These are phyloP conservation scores for Penicillium canescens DNA, from an alignment of 495 filamentous ascomycete genomes.

Conservation along the genomic window DNA sequence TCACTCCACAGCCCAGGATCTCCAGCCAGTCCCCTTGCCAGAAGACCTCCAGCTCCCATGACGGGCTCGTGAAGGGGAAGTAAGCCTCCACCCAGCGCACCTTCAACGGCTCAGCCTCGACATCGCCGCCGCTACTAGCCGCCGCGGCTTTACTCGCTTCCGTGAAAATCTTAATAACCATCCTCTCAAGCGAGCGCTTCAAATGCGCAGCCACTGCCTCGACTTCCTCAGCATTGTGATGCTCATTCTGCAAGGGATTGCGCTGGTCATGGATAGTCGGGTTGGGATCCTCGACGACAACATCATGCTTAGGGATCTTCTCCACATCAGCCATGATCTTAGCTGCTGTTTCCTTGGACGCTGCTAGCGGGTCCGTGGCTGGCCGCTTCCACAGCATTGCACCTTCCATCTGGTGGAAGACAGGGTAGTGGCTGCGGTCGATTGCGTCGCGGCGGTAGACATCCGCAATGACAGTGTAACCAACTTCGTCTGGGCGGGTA, in stretches of 20 bases:
- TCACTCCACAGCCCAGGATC: conserved; percentile 89
- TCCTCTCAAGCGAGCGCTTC: conserved; percentile 83
- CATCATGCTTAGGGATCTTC: conserved; percentile 64
- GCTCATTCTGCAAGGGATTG: conserved; percentile 76
- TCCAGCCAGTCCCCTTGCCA: conserved; percentile 96
- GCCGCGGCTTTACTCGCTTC: conserved; percentile 68
- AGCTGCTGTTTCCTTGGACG: conserved; percentile 36
- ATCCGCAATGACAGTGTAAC: conserved; percentile 91
- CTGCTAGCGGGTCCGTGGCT: conserved; percentile 56
- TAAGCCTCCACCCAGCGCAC: conserved; percentile 96
- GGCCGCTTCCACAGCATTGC: conserved; percentile 86
- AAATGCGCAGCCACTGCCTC: conserved; percentile 84
- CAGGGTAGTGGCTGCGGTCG: conserved; percentile 90
- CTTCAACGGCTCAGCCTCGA: conserved; percentile 65
- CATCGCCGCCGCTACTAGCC: conserved; percentile 45
- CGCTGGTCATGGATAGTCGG: conserved; percentile 74
- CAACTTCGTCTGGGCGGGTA: conserved; percentile 62
- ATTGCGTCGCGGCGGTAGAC: conserved; percentile 95
- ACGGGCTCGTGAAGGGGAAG: conserved; percentile 91
- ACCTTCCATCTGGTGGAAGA: conserved; percentile 99
- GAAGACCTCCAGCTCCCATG: conserved; percentile 94
- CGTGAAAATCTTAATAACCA: conserved; percentile 87
- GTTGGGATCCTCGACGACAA: conserved; percentile 82
- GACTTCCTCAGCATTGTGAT: conserved; percentile 73
- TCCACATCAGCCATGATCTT: conserved; percentile 64